Conservation (phyloP, 1,139 yeast genomes). For the Groenewaldozyma sp. region DNA sequence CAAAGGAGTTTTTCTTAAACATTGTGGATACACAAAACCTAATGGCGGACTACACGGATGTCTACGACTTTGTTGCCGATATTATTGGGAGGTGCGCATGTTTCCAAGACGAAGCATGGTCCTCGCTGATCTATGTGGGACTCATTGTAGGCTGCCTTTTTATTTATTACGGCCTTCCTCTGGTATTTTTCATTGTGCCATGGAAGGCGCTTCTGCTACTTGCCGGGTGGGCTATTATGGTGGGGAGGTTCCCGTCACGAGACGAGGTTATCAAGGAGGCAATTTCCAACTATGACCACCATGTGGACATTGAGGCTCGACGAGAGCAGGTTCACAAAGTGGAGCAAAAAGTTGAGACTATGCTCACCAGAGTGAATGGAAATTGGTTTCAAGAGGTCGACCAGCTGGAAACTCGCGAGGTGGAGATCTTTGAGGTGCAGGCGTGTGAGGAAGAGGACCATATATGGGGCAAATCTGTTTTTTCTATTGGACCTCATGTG, state of each 20-base stretch:
- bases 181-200: conserved; percentile 31
- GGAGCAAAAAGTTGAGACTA: conserved; percentile 29
- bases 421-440: conserved; percentile 69
- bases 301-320: neutral
- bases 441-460: conserved; percentile 39
- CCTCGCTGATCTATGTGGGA: conserved; percentile 31
- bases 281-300: neutral
- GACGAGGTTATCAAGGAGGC: neutral
- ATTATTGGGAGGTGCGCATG: conserved; percentile 50
- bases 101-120: conserved; percentile 55
- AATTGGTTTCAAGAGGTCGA: conserved; percentile 28
- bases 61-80: conserved; percentile 49
- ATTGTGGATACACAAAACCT: conserved; percentile 79
- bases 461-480: conserved; percentile 44
- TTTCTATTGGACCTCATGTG: conserved; percentile 11
- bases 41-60: conserved; percentile 57
- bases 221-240: conserved; percentile 40
- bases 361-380: neutral
- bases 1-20: conserved; percentile 69
- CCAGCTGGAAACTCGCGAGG: conserved; percentile 33
- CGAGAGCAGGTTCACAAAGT: conserved; percentile 10
- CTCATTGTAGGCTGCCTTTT: conserved; percentile 33
- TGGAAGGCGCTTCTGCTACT: conserved; percentile 30
- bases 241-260: neutral
- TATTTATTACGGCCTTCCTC: conserved; percentile 27